These are phyloP conservation scores for Podila epicladia DNA, from an alignment of 192 early-diverging fungal species.

Conservation along the genomic window DNA sequence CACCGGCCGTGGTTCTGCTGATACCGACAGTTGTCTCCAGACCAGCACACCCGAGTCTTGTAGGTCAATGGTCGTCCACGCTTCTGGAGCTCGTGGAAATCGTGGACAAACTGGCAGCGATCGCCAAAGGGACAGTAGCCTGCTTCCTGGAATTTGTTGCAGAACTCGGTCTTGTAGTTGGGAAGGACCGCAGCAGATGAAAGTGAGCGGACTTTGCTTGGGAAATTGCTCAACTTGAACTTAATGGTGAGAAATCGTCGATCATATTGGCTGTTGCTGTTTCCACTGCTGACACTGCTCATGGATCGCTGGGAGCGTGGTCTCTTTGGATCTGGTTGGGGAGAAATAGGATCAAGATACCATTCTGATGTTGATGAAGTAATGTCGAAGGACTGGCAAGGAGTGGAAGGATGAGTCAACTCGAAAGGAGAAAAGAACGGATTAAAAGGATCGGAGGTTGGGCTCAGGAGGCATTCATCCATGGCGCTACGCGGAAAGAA, in stretches of 20 bases:
- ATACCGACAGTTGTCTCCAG: constrained; percentile 8
- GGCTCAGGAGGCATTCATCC: background rate
- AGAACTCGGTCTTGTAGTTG: constrained; percentile 28
- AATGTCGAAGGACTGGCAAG: background rate
- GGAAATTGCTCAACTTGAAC: too few species aligned
- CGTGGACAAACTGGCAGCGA: constrained; percentile 25
- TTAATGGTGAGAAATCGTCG: too few species aligned
- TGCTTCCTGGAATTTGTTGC: constrained; percentile 14
- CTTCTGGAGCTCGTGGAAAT: constrained; percentile 12
- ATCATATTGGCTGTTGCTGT: too few species aligned
- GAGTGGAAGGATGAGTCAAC: background rate
- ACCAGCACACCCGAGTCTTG: constrained; percentile 23
- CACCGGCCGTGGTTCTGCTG: constrained; percentile 26
- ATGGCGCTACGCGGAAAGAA: background rate
- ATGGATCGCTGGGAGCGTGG: too few species aligned
- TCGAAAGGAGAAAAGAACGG: background rate
- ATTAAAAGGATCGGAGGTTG: constrained; percentile 11
- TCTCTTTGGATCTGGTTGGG: too few species aligned
- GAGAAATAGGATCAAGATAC: too few species aligned
- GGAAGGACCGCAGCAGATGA: background rate
- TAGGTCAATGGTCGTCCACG: constrained; percentile 15
- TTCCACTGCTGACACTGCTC: too few species aligned
- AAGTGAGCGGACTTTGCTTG: background rate
- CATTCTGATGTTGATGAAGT: too few species aligned
- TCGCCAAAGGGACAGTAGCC: constrained; percentile 20